phyloP scores from a whole-genome alignment of 768 basidiomycete species.

The Lactifluus subvellereus region DNA sequence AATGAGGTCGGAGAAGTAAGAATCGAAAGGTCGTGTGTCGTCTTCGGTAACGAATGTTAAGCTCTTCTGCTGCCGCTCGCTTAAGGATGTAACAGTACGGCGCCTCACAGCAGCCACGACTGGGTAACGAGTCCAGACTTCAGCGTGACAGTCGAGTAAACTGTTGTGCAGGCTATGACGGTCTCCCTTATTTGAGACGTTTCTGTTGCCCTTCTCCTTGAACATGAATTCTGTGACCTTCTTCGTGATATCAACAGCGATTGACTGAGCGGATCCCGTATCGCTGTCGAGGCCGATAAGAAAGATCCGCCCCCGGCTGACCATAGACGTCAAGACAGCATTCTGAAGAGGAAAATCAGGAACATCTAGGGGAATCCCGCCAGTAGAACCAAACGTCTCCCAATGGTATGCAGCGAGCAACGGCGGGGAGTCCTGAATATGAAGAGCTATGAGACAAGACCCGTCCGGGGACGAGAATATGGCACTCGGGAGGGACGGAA shows the following conservation, averaged over 20 bases:
- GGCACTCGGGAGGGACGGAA: constrained; percentile 33
- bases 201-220: constrained; percentile 36
- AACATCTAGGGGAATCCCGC: constrained; percentile 39
- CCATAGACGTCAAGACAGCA: constrained; percentile 41
- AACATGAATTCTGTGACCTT: constrained; percentile 54
- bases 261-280: constrained; percentile 35
- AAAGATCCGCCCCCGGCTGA: constrained; percentile 38
- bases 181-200: constrained; percentile 16
- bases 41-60: constrained; percentile 43
- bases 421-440: constrained; percentile 10
- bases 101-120: constrained; percentile 17
- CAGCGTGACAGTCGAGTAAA: constrained; percentile 13
- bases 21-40: constrained; percentile 33
- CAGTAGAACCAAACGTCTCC: constrained; percentile 47
- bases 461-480: constrained; percentile 49
- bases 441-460: constrained; percentile 42
- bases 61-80: constrained; percentile 30
- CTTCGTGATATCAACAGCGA: constrained; percentile 48
- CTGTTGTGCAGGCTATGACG: constrained; percentile 37
- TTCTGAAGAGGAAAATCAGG: constrained; percentile 26
- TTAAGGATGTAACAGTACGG: constrained; percentile 10
- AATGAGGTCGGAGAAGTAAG: constrained; percentile 44
- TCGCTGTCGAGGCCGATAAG: constrained; percentile 37
- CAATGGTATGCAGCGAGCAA: constrained; percentile 45
- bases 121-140: constrained; percentile 16